phyloP scores from a whole-genome alignment of 495 filamentous ascomycete genomes.

The Xylaria bambusicola region DNA sequence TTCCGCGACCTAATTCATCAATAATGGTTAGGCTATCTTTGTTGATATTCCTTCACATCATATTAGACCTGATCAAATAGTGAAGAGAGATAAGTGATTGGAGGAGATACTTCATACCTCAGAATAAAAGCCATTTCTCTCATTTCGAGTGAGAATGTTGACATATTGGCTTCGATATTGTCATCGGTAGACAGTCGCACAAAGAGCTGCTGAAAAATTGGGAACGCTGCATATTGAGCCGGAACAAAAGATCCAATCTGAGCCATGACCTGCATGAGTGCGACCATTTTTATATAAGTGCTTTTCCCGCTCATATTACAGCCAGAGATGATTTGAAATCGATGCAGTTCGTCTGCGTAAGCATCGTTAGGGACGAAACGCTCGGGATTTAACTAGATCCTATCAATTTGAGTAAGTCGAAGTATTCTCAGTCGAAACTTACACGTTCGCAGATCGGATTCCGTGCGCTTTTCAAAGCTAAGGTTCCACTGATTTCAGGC shows the following conservation, averaged over 20 bases:
- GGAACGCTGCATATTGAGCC: slow-evolving; percentile 77
- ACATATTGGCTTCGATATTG: slow-evolving; percentile 86
- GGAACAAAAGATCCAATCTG: slow-evolving; percentile 93
- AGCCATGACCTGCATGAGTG: slow-evolving; percentile 85
- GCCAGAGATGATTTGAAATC: slow-evolving; percentile 93
- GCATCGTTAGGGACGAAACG: slow-evolving; percentile 86
- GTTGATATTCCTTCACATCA: slow-evolving; percentile 63
- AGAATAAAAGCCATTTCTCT: slow-evolving; percentile 92
- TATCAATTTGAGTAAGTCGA: slow-evolving; percentile 9
- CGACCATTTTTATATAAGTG: slow-evolving; percentile 87
- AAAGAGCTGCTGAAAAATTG: slow-evolving; percentile 80
- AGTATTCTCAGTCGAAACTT: slow-evolving; percentile 22
- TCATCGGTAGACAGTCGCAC: slow-evolving; percentile 85
- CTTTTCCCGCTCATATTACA: slow-evolving; percentile 99
- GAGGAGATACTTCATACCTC: slow-evolving; percentile 49
- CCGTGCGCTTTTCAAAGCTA: slow-evolving; percentile 78
- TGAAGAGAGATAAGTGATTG: slow-evolving; percentile 13
- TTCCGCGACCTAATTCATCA: slow-evolving; percentile 92
- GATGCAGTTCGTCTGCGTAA: slow-evolving; percentile 72
- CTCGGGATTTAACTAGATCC: slow-evolving; percentile 35
- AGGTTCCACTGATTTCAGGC: slow-evolving; percentile 70
- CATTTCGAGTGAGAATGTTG: slow-evolving; percentile 95
- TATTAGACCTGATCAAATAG: slow-evolving; percentile 11
- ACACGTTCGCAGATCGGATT: slow-evolving; percentile 86
- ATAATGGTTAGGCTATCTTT: slow-evolving; percentile 77